Evolutionary conservation across 177 flowering plant species (phyloP).

Genomic region (Vitis hybrid): DNA sequence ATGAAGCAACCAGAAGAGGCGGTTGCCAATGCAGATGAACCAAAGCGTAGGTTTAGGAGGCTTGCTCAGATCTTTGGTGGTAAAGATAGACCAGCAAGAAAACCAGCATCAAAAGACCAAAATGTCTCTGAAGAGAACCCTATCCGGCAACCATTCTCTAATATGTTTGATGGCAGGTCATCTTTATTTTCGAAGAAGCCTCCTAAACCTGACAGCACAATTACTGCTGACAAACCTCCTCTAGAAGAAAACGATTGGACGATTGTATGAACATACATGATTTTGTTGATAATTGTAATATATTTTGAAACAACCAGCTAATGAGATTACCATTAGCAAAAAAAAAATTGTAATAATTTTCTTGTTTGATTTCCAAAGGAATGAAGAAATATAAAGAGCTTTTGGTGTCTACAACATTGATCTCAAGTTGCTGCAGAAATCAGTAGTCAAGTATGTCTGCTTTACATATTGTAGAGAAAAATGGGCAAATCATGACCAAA

Average conservation of each 20-base stretch:
- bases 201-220: constrained; percentile 34
- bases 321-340: constrained; percentile 4
- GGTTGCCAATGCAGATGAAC: constrained; percentile 30
- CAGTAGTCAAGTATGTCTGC: no score
- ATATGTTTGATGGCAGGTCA: constrained; percentile 53
- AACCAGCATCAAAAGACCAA: constrained; percentile 25
- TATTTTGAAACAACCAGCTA: constrained; percentile 10
- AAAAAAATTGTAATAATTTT: constrained; percentile 8
- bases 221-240: constrained; percentile 26
- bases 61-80: constrained; percentile 55
- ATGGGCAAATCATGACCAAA: not conserved
- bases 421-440: no score
- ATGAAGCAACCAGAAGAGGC: constrained; percentile 60
- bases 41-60: constrained; percentile 57
- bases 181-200: constrained; percentile 60
- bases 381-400: not conserved
- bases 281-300: not conserved
- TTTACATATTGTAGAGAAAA: not conserved
- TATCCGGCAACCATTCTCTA: constrained; percentile 36
- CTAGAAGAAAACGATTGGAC: constrained; percentile 57
- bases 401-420: not conserved
- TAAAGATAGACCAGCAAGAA: constrained; percentile 41
- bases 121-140: constrained; percentile 29
- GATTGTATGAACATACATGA: constrained; percentile 30
- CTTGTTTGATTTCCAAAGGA: not conserved